Conservation (phyloP, 202 grass and related monocot genomes). For the Zoysia matrella region DNA sequence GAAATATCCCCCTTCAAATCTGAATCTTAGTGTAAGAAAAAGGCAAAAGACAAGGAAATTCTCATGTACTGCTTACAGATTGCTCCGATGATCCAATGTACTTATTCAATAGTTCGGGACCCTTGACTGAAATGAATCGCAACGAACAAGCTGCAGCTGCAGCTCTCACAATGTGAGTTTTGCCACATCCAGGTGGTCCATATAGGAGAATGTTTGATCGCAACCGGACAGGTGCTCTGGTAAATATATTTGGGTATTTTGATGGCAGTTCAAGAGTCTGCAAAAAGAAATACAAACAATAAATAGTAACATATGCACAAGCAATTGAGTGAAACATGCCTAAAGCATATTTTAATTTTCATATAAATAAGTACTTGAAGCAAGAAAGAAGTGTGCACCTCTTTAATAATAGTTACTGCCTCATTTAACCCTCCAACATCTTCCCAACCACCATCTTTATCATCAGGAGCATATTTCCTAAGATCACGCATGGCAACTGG, state of each 20-base stretch:
- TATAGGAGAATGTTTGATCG: constrained; percentile 97
- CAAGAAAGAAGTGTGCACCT: constrained; percentile 57
- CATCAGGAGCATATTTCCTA: constrained; percentile 78
- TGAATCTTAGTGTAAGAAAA: constrained; percentile 18
- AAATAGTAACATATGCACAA: constrained; percentile 28
- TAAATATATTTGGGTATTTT: constrained; percentile 88
- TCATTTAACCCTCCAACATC: constrained; percentile 92
- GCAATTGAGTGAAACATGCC: constrained; percentile 24
- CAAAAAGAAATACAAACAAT: constrained; percentile 44
- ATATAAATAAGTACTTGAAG: constrained; percentile 18
- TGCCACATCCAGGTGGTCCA: constrained; percentile 94
- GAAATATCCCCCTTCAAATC: constrained; percentile 39
- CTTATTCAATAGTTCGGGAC: constrained; percentile 94
- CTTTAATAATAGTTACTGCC: constrained; percentile 82
- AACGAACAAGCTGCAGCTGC: constrained; percentile 91
- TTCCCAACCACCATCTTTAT: constrained; percentile 77
- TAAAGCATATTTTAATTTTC: constrained; percentile 24
- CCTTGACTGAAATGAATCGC: constrained; percentile 90
- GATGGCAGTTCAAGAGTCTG: constrained; percentile 91
- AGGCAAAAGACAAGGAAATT: constrained; percentile 25
- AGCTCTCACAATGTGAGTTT: constrained; percentile 93
- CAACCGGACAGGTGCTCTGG: constrained; percentile 76
- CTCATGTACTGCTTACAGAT: constrained; percentile 55
- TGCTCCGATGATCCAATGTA: constrained; percentile 98
- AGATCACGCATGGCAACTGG: constrained; percentile 96